A percentile compares a stretch with the other conserved stretches of the same genome.
These are phyloP conservation scores for Cornus kousa DNA, from an alignment of 148 eudicot species.

Conservation along the genomic window DNA sequence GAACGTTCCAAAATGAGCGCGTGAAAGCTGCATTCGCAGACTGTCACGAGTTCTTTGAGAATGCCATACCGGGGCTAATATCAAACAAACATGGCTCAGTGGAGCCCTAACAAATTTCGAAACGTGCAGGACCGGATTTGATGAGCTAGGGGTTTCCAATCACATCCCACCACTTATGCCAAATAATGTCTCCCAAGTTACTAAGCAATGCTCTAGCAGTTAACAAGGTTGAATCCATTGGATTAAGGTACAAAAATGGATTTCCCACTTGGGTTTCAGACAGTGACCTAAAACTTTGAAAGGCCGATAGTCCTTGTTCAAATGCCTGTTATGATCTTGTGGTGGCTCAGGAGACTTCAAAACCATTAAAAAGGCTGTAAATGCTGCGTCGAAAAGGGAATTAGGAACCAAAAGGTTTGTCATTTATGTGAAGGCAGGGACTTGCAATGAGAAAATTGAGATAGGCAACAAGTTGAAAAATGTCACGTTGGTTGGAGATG, in stretches of 20 bases:
- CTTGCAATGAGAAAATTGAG: constrained; percentile 35
- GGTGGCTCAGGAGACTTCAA: constrained; percentile 36
- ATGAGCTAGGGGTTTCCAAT: too few species aligned
- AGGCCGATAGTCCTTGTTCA: too few species aligned
- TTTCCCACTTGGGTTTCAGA: not conserved
- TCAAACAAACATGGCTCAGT: not conserved
- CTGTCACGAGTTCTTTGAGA: too few species aligned
- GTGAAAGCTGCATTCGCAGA: not conserved
- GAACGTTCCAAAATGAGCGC: not conserved
- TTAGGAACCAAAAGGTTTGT: constrained; percentile 29
- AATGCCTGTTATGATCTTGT: not conserved
- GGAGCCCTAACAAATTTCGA: too few species aligned
- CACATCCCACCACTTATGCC: too few species aligned
- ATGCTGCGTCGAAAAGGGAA: constrained; percentile 22
- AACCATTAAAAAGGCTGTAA: constrained; percentile 41
- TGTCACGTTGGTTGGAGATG: constrained; percentile 25
- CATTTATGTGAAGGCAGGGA: constrained; percentile 38
- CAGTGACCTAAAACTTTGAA: too few species aligned
- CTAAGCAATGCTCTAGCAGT: not conserved
- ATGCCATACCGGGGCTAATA: not conserved
- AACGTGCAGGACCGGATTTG: too few species aligned
- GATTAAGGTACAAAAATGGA: not conserved
- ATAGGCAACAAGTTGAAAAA: constrained; percentile 10
- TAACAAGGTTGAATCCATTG: not conserved
- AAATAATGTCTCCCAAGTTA: not conserved